Evolutionary conservation across 2,329 filamentous ascomycete genomes (phyloP).

Genomic region (Cryoendolithus antarcticus): DNA sequence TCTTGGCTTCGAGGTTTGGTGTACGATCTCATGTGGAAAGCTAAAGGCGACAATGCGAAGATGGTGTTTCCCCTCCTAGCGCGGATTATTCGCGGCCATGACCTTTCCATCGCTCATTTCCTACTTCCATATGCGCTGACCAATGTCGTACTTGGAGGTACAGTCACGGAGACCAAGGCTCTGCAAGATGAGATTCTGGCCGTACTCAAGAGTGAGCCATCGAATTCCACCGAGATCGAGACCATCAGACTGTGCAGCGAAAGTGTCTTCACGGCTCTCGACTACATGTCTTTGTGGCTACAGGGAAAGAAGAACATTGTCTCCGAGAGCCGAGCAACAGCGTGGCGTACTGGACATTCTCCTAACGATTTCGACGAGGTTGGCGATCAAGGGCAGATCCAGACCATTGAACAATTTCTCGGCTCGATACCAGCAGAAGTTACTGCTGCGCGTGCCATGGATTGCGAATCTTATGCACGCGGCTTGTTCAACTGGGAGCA

Average conservation of each 20-base stretch:
- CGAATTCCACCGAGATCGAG: slow-evolving; percentile 49
- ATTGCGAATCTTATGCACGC: slow-evolving; percentile 84
- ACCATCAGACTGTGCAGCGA: slow-evolving; percentile 78
- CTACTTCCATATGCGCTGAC: slow-evolving; percentile 77
- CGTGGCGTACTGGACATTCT: slow-evolving; percentile 32
- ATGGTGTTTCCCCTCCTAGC: slow-evolving; percentile 72
- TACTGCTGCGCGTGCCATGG: slow-evolving; percentile 71
- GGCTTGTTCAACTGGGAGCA: slow-evolving; percentile 93
- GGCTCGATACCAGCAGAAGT: slow-evolving; percentile 56
- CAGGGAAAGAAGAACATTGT: slow-evolving; percentile 57
- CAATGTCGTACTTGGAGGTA: slow-evolving; percentile 67
- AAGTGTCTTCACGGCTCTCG: slow-evolving; percentile 80
- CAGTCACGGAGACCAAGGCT: slow-evolving; percentile 48
- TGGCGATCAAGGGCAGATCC: slow-evolving; percentile 41
- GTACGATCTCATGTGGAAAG: slow-evolving; percentile 68
- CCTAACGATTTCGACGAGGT: slow-evolving; percentile 38
- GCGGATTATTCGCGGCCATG: slow-evolving; percentile 72
- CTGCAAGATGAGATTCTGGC: slow-evolving; percentile 62
- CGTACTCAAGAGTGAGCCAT: slow-evolving; percentile 55
- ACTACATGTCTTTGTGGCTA: slow-evolving; percentile 84
- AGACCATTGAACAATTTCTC: slow-evolving; percentile 61
- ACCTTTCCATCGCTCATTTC: slow-evolving; percentile 76
- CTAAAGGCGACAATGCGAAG: slow-evolving; percentile 59
- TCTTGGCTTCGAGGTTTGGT: slow-evolving; percentile 74
- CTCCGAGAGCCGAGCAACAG: slow-evolving; percentile 27